A percentile compares a stretch with the other conserved stretches of the same genome.
phyloP scores from a whole-genome alignment of 176 grass and related monocot genomes.

The Cenchrus purpureus region DNA sequence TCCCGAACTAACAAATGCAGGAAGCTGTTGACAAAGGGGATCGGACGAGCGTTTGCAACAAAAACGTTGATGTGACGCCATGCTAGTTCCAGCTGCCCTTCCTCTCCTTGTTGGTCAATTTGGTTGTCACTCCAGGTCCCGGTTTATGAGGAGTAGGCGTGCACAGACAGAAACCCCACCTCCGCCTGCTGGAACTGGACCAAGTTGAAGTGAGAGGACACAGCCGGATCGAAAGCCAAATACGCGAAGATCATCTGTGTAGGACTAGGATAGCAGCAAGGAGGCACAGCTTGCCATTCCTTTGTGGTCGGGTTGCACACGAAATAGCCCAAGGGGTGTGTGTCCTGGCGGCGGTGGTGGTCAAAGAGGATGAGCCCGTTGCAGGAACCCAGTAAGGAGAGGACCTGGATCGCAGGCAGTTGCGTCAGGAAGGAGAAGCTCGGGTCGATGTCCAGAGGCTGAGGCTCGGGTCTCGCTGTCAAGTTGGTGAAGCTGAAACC shows the following conservation, averaged over 20 bases:
- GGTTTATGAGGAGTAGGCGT: slow-evolving; percentile 4
- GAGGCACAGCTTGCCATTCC: neutral
- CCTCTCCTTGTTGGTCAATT: neutral
- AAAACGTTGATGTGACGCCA: neutral
- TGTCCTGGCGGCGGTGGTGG: no score
- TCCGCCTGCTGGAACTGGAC: neutral
- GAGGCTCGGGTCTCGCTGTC: neutral
- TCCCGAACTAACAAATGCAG: neutral
- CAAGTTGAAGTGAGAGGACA: neutral
- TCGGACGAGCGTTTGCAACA: no score
- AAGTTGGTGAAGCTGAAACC: neutral
- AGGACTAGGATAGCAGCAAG: no score
- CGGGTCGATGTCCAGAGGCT: neutral
- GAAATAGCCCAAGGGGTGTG: neutral
- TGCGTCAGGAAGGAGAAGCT: neutral
- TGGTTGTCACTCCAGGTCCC: neutral
- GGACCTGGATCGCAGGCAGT: neutral
- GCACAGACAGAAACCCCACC: neutral
- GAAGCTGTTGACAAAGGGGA: neutral
- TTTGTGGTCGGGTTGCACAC: neutral
- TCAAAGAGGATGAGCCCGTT: neutral
- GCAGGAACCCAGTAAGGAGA: neutral
- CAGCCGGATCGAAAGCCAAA: neutral
- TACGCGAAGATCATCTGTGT: neutral
- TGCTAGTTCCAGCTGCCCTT: no score